Percentiles rank a stretch among this genome's conserved stretches.
Evolutionary conservation across 345 rosid genomes (phyloP).

Genomic region (Nasturtium officinale): DNA sequence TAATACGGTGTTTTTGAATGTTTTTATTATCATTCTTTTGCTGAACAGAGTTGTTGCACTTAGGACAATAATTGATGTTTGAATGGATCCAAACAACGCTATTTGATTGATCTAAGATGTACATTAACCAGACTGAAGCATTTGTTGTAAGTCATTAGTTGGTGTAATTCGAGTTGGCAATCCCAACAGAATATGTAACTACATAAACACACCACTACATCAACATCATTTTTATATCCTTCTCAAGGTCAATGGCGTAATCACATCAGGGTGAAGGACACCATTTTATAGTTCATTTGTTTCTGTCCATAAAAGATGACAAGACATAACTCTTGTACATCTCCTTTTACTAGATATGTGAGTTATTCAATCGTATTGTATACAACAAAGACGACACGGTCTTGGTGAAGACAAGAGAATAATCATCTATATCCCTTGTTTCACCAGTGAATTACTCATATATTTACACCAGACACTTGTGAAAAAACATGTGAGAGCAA

Average conservation of each 20-base stretch:
- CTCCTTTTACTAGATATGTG: background rate
- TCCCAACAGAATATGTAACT: conserved; percentile 31
- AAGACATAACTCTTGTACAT: conserved; percentile 22
- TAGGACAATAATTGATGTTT: too few species aligned
- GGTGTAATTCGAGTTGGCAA: conserved; percentile 27
- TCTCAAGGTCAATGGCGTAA: conserved; percentile 12
- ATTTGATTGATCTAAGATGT: too few species aligned
- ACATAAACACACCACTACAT: conserved; percentile 33
- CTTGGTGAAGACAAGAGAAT: background rate
- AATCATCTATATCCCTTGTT: too few species aligned
- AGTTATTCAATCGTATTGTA: conserved; percentile 15
- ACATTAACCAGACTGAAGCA: too few species aligned
- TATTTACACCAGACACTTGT: too few species aligned
- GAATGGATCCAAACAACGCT: too few species aligned
- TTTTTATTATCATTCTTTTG: too few species aligned
- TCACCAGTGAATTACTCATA: too few species aligned
- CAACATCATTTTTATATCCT: background rate
- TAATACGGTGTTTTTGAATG: too few species aligned
- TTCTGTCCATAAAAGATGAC: background rate
- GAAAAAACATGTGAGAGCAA: too few species aligned
- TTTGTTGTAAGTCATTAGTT: conserved; percentile 25
- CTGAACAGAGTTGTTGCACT: too few species aligned
- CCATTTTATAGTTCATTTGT: conserved; percentile 4
- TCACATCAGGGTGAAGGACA: conserved; percentile 25
- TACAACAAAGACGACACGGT: conserved; percentile 21